Evolutionary conservation across 1,139 yeast species (phyloP).

Genomic region (Blastobotrys proliferans): DNA sequence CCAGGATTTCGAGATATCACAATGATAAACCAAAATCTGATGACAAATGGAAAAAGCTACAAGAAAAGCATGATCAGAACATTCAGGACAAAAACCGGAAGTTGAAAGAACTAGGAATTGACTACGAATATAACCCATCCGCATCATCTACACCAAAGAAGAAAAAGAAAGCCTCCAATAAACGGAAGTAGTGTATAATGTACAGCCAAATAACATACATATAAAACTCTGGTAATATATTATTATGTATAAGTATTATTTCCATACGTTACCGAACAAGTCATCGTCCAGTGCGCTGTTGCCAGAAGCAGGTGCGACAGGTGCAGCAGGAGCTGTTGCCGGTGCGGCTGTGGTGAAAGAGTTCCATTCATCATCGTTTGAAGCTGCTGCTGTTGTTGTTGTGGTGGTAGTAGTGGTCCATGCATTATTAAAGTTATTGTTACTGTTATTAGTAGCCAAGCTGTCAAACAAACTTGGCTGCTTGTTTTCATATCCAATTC

Average conservation of each 20-base stretch:
- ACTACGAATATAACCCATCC: conserved; percentile 33
- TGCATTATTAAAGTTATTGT: not conserved
- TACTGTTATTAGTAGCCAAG: no score
- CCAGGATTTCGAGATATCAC: conserved; percentile 49
- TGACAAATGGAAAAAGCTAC: conserved; percentile 58
- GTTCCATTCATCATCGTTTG: conserved; percentile 25
- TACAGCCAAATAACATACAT: not conserved
- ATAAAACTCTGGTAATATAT: not conserved
- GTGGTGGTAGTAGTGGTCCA: not conserved
- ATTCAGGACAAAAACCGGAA: conserved; percentile 45
- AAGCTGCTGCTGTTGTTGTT: not conserved
- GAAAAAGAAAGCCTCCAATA: not conserved
- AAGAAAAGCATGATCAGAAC: conserved; percentile 47
- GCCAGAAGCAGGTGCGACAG: conserved; percentile 18
- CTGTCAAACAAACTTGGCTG: not conserved
- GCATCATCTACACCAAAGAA: conserved; percentile 8
- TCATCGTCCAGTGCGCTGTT: conserved; percentile 52
- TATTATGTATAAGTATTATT: conserved; percentile 16
- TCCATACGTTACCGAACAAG: conserved; percentile 66
- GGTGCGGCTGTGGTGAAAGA: conserved; percentile 27
- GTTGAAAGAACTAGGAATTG: conserved; percentile 53
- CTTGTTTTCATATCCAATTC: conserved; percentile 2
- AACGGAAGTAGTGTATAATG: not conserved
- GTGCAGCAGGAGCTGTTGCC: conserved; percentile 25
- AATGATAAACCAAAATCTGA: conserved; percentile 54